A percentile compares a stretch with the other conserved stretches of the same genome.
These are phyloP conservation scores for Hanseniaspora osmophila DNA, from an alignment of 805 yeast species.

Conservation along the genomic window DNA sequence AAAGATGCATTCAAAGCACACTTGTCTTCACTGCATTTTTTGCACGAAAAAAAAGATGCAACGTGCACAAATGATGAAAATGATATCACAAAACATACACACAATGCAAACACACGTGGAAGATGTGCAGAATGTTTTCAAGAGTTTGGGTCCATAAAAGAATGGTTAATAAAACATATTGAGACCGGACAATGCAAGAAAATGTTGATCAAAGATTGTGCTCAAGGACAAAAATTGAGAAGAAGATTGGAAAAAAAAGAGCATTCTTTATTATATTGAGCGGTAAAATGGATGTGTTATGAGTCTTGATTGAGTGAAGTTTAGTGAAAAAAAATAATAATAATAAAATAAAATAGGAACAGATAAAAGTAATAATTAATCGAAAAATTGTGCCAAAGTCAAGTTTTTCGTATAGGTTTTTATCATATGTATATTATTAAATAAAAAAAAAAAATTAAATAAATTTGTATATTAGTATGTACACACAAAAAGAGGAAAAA, in stretches of 20 bases:
- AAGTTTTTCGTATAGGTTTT: not conserved
- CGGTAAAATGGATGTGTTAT: no score
- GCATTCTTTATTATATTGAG: no score
- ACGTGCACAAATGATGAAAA: no score
- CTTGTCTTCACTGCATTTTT: conserved; percentile 59
- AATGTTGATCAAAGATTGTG: conserved; percentile 3
- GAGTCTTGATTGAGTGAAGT: no score
- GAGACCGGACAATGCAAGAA: conserved; percentile 39
- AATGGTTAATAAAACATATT: conserved; percentile 54
- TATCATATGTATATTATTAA: not conserved
- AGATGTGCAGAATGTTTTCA: conserved; percentile 54
- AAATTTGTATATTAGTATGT: not conserved
- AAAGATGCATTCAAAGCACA: conserved; percentile 75
- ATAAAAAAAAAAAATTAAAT: no score
- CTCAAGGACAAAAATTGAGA: conserved; percentile 4
- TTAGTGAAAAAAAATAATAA: not conserved
- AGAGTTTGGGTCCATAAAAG: conserved; percentile 44
- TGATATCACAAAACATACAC: no score
- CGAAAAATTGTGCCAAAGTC: not conserved
- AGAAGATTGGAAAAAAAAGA: conserved; percentile 2
- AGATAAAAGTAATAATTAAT: not conserved
- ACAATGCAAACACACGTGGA: conserved; percentile 25
- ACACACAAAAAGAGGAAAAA: not conserved
- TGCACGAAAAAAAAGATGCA: conserved; percentile 29
- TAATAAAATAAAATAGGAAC: not conserved